phyloP scores from a whole-genome alignment of 2,329 filamentous ascomycete species.

The Cercospora sp. region DNA sequence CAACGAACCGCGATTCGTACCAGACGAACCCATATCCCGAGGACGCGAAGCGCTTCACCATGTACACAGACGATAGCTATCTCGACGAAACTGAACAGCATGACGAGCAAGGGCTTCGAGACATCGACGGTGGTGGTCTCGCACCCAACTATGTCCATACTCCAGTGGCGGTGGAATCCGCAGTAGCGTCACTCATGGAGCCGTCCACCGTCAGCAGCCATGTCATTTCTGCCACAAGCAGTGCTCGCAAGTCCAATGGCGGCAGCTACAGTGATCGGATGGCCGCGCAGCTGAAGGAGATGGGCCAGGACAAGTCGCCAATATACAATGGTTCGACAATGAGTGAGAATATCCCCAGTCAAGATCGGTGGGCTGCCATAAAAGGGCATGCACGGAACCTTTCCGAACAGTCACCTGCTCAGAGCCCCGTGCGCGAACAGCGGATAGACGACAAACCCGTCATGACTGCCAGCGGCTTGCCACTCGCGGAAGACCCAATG shows the following conservation, averaged over 20 bases:
- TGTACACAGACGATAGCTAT: conserved; percentile 57
- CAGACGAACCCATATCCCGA: conserved; percentile 54
- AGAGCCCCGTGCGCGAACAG: conserved; percentile 44
- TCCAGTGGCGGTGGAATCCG: conserved; percentile 75
- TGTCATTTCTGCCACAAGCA: conserved; percentile 29
- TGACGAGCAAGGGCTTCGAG: conserved; percentile 67
- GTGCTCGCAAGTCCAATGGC: conserved; percentile 27
- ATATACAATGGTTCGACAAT: conserved; percentile 37
- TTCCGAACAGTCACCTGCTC: conserved; percentile 49
- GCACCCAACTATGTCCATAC: conserved; percentile 77
- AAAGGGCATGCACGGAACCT: conserved; percentile 46
- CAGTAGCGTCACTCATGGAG: conserved; percentile 84
- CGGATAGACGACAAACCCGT: conserved; percentile 45
- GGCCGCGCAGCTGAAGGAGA: conserved; percentile 30
- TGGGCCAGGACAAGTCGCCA: conserved; percentile 27
- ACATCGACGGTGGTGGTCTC: conserved; percentile 56
- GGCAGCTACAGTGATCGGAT: conserved; percentile 35
- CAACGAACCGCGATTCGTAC: conserved; percentile 40
- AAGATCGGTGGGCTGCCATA: conserved; percentile 41
- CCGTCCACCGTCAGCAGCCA: conserved; percentile 68
- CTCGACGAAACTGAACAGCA: conserved; percentile 51
- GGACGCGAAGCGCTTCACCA: conserved; percentile 54
- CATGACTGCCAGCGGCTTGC: conserved; percentile 69
- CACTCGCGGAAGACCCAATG: conserved; percentile 68
- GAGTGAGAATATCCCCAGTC: conserved; percentile 35